phyloP scores from a whole-genome alignment of 1,284 basidiomycete species.

The Boletus albobrunnescens region DNA sequence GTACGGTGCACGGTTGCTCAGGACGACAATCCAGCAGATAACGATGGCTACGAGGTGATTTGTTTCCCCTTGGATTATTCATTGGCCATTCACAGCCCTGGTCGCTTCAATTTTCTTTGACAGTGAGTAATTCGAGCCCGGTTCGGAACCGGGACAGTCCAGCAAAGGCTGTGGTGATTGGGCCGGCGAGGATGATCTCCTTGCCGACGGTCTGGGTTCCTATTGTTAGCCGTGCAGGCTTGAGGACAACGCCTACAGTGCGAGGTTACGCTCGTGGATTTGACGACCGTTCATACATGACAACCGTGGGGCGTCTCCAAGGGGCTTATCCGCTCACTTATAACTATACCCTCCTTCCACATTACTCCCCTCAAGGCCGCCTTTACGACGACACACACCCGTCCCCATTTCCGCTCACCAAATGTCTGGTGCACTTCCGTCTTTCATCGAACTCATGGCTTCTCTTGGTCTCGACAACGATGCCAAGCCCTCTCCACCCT shows the following conservation, averaged over 20 bases:
- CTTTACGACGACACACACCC: conserved; percentile 27
- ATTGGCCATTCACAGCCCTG: conserved; percentile 5
- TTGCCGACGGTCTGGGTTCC: conserved; percentile 32
- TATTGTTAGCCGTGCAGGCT: conserved; percentile 36
- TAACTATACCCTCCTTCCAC: conserved; percentile 25
- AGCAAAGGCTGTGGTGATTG: conserved; percentile 23
- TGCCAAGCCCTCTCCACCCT: conserved; percentile 21
- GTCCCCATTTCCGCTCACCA: conserved; percentile 24
- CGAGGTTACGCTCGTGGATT: conserved; percentile 43
- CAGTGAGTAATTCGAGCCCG: background rate
- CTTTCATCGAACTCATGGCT: conserved; percentile 80
- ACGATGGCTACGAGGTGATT: background rate
- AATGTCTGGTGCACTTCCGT: conserved; percentile 66
- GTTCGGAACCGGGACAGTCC: conserved; percentile 20
- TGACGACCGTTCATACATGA: conserved; percentile 36
- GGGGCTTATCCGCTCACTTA: conserved; percentile 22
- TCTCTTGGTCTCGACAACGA: conserved; percentile 64
- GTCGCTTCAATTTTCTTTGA: background rate
- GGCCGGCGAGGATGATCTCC: conserved; percentile 25
- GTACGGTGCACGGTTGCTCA: conserved; percentile 5
- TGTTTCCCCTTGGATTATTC: background rate
- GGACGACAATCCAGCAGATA: conserved; percentile 6
- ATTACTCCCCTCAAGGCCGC: conserved; percentile 38
- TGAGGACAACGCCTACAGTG: conserved; percentile 34
- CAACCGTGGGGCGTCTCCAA: conserved; percentile 39